Base-by-base conservation (phyloP, 1,284 basidiomycete species). In the Sanghuangporus baumii region DNA sequence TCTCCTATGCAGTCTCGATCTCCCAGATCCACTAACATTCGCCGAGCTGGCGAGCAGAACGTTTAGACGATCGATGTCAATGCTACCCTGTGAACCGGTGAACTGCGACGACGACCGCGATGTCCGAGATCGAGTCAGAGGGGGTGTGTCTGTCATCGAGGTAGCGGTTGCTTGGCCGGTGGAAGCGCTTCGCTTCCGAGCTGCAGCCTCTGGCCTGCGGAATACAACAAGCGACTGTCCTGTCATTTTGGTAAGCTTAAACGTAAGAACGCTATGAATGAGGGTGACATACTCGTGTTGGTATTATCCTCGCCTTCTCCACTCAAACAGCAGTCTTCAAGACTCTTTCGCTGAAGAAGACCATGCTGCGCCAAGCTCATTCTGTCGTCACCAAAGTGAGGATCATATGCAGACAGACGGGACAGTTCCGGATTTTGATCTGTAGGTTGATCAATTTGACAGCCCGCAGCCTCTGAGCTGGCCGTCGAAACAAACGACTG, bases 51-150 rank as follows among this genome's bases (percentile, higher is more conserved):
- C 71, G n/a, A 91, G 78, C 20, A 84, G 71, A 2, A 74, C 66
- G 66, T 82, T 84, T 43, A 92, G 71, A 2, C 85, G 82, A 0
- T 80, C 78, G 3, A 91, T 69, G 70, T 92, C 89, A 63, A 91
- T 86, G 72, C 88, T 90, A 0, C 85, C 89, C 69, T 88, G 82
- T 0, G 88, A 91, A 26, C 85, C 86, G 11, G 84, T 86, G 0
- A 86, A 88, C 52, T 84, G 73, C 0, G 82, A 81, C 0, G 88
- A 87, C 6, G 81, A 81, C 63, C 88, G 88, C 0, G 82, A 87
- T 6, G 77, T 71, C 26, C 26, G 26, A 31, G 43, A 46, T 46
- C 9, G 16, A 0, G 85, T 86, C 5, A 91, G 76, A 0, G 89
- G 85, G 5, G 89, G 89, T 0, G 89, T 91, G 16, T 88, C 87